phyloP scores from a whole-genome alignment of 805 yeast genomes.

The Hyphopichia homilentoma region DNA sequence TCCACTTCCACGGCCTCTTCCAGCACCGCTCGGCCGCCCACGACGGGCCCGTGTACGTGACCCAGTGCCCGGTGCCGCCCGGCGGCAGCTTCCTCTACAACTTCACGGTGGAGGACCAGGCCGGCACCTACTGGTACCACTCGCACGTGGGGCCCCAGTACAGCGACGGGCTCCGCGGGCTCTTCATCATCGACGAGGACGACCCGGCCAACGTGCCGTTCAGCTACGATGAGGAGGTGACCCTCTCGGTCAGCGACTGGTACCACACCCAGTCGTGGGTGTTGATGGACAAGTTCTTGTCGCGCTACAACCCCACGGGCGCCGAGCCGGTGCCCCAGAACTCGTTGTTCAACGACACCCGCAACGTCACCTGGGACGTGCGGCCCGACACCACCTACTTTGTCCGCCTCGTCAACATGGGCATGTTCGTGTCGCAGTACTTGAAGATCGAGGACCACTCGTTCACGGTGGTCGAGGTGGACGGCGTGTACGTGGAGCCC shows the following conservation, averaged over 20 bases:
- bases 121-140: conserved; percentile 64
- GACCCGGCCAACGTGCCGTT: conserved; percentile 31
- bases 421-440: conserved; percentile 90
- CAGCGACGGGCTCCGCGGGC: conserved; percentile 72
- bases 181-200: conserved; percentile 53
- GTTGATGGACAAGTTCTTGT: conserved; percentile 56
- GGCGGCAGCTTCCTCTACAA: conserved; percentile 35
- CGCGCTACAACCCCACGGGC: conserved; percentile 86
- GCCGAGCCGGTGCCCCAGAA: conserved; percentile 95
- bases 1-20: conserved; percentile 46
- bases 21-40: conserved; percentile 33
- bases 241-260: conserved; percentile 78
- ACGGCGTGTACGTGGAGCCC: conserved; percentile 82
- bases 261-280: conserved; percentile 63
- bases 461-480: conserved; percentile 84
- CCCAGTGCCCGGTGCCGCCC: conserved; percentile 45
- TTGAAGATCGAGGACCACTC: conserved; percentile 85
- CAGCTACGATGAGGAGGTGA: conserved; percentile 76
- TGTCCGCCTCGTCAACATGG: conserved; percentile 76
- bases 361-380: conserved; percentile 71
- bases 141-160: conserved; percentile 76
- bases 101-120: conserved; percentile 33
- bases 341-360: conserved; percentile 77
- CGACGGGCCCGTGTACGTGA: conserved; percentile 46
- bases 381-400: conserved; percentile 83